Evolutionary conservation across 805 yeast species (phyloP).

Genomic region (Candida railenensis): DNA sequence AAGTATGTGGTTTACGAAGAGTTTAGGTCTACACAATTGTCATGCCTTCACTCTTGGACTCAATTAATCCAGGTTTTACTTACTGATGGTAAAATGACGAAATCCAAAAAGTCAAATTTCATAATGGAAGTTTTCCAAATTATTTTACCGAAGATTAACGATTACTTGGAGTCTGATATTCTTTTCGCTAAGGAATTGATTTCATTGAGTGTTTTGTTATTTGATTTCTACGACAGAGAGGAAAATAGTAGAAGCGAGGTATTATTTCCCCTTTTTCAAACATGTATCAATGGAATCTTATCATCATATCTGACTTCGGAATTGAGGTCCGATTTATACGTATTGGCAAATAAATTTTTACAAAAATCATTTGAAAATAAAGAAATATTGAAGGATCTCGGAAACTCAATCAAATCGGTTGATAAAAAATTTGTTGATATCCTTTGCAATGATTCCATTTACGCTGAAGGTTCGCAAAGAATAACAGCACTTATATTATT

Average conservation of each 20-base stretch:
- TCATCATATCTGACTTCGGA: constrained; percentile 66
- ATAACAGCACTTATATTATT: constrained; percentile 74
- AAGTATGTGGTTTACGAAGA: constrained; percentile 47
- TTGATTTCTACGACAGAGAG: constrained; percentile 54
- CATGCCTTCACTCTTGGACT: constrained; percentile 79
- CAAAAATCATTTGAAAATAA: constrained; percentile 46
- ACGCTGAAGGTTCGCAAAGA: constrained; percentile 74
- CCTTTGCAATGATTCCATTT: constrained; percentile 74
- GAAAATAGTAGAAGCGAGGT: constrained; percentile 13
- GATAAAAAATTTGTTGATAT: constrained; percentile 60
- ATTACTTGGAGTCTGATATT: constrained; percentile 65
- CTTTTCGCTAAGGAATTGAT: constrained; percentile 73
- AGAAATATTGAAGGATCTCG: constrained; percentile 44
- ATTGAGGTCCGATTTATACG: constrained; percentile 77
- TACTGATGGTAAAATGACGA: constrained; percentile 53
- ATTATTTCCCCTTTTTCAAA: constrained; percentile 66
- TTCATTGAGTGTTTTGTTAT: constrained; percentile 69
- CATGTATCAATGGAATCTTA: constrained; percentile 71
- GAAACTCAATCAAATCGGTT: constrained; percentile 56
- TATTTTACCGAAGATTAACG: constrained; percentile 73
- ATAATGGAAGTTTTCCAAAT: constrained; percentile 75
- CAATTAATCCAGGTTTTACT: constrained; percentile 73
- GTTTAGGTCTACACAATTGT: constrained; percentile 53
- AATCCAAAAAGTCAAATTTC: constrained; percentile 53
- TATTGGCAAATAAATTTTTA: constrained; percentile 65